These are phyloP conservation scores for Cryptococcus sp. DNA, from an alignment of 1,284 basidiomycete species.

Conservation along the genomic window DNA sequence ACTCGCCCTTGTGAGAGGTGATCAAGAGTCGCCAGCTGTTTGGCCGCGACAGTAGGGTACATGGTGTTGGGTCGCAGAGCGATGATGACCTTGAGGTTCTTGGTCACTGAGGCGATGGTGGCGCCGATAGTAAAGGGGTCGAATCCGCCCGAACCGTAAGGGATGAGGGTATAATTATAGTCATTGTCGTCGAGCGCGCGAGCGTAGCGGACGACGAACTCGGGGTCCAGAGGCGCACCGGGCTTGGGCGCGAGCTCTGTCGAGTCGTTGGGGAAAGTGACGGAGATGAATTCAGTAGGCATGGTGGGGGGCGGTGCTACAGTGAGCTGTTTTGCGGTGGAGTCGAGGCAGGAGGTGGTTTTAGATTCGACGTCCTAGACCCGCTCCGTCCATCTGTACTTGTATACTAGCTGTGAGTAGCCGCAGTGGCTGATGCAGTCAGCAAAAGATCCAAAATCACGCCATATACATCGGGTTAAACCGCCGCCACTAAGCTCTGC, in stretches of 20 bases:
- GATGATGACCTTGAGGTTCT: conserved; percentile 34
- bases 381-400: too few species aligned
- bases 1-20: conserved; percentile 33
- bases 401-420: too few species aligned
- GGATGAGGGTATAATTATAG: conserved; percentile 37
- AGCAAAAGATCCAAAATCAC: too few species aligned
- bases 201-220: conserved; percentile 38
- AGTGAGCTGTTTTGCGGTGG: background rate
- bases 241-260: conserved; percentile 33
- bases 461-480: too few species aligned
- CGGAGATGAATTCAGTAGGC: conserved; percentile 36
- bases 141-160: conserved; percentile 31
- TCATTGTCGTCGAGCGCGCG: conserved; percentile 35
- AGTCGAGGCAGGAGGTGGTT: too few species aligned
- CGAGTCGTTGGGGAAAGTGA: conserved; percentile 33
- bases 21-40: conserved; percentile 33
- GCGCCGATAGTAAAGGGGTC: conserved; percentile 40
- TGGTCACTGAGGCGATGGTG: conserved; percentile 30
- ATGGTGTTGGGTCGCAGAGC: conserved; percentile 40
- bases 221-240: conserved; percentile 29
- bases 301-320: conserved; percentile 16
- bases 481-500: too few species aligned
- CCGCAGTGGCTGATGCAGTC: too few species aligned
- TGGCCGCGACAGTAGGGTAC: conserved; percentile 39
- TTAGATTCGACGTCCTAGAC: too few species aligned